Conservation (phyloP, 495 filamentous ascomycete species). For the Monascus purpureus region DNA sequence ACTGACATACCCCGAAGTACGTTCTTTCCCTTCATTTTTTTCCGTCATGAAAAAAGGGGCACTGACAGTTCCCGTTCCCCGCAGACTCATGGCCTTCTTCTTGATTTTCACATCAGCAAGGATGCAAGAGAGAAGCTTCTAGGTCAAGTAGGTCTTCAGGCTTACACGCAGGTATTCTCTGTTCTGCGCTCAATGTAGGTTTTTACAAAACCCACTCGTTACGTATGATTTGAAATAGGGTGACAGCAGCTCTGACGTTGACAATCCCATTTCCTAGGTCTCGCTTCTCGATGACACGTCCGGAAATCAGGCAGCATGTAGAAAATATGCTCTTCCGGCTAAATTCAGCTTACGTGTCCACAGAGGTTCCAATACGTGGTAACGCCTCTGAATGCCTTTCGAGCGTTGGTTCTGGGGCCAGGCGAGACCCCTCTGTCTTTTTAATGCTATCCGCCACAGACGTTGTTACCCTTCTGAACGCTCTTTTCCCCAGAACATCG, state of each 20-base stretch:
- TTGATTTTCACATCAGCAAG: conserved; percentile 81
- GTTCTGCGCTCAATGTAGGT: conserved; percentile 36
- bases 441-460: conserved; percentile 28
- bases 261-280: conserved; percentile 12
- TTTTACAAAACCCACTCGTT: conserved; percentile 1
- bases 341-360: background rate
- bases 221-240: conserved; percentile 4
- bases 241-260: background rate
- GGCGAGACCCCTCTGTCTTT: conserved; percentile 16
- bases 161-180: conserved; percentile 55
- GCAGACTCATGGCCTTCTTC: conserved; percentile 78
- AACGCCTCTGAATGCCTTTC: background rate
- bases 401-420: background rate
- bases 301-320: conserved; percentile 56
- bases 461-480: conserved; percentile 25
- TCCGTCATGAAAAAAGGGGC: too few species aligned
- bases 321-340: conserved; percentile 63
- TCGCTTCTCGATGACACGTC: conserved; percentile 26
- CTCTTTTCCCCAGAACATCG: conserved; percentile 22
- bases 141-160: conserved; percentile 62
- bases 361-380: background rate
- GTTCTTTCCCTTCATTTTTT: conserved; percentile 6
- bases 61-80: too few species aligned
- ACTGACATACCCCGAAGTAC: conserved; percentile 79
- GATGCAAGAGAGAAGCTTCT: conserved; percentile 81